Evolutionary conservation across 1,139 yeast species (phyloP).

Genomic region (Suhomyces bribrorum): DNA sequence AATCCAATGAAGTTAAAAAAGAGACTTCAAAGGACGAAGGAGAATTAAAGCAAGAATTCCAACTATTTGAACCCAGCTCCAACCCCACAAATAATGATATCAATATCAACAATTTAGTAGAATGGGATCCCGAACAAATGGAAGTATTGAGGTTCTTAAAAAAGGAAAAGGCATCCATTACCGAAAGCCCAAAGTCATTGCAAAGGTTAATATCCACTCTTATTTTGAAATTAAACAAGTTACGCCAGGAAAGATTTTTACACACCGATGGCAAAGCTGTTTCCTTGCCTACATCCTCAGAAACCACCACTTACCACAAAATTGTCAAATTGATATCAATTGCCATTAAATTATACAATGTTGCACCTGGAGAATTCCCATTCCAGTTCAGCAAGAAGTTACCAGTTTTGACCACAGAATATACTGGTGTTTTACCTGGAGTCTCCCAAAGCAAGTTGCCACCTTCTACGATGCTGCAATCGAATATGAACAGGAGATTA

Average conservation of each 20-base stretch:
- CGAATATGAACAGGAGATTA: conserved; percentile 25
- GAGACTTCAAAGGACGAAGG: conserved; percentile 4
- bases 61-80: conserved; percentile 6
- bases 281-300: conserved; percentile 32
- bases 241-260: conserved; percentile 61
- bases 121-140: conserved; percentile 40
- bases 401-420: conserved; percentile 74
- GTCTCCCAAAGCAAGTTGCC: conserved; percentile 29
- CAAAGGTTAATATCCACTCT: conserved; percentile 58
- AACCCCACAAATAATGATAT: conserved; percentile 18
- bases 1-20: conserved; percentile 9
- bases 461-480: conserved; percentile 11
- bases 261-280: conserved; percentile 32
- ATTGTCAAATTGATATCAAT: conserved; percentile 35
- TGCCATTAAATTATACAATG: conserved; percentile 30
- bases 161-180: conserved; percentile 26
- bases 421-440: conserved; percentile 80
- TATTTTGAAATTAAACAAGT: conserved; percentile 57
- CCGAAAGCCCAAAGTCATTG: conserved; percentile 30
- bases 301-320: conserved; percentile 43
- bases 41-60: conserved; percentile 7
- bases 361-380: conserved; percentile 34
- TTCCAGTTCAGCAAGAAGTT: conserved; percentile 43
- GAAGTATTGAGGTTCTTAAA: conserved; percentile 30
- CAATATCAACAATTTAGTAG: conserved; percentile 35